These are phyloP conservation scores for Gynandropsis gynandra DNA, from an alignment of 345 rosid genomes.

Conservation along the genomic window DNA sequence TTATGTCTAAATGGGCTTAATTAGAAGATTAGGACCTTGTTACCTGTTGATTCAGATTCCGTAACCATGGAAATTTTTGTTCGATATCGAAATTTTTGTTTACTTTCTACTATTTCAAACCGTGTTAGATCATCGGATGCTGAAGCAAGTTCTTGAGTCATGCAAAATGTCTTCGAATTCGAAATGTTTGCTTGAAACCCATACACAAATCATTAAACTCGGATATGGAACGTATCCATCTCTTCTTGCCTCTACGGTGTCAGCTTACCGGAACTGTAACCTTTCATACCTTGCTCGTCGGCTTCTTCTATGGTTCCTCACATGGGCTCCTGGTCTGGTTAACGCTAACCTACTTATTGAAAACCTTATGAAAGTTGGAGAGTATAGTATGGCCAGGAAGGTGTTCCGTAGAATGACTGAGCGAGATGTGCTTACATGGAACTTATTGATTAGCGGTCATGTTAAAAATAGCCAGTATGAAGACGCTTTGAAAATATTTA, in stretches of 20 bases:
- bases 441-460: slow-evolving; percentile 63
- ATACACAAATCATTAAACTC: slow-evolving; percentile 42
- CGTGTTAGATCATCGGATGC: slow-evolving; percentile 33
- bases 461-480: slow-evolving; percentile 48
- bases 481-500: slow-evolving; percentile 43
- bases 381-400: slow-evolving; percentile 47
- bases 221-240: slow-evolving; percentile 57
- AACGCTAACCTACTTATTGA: slow-evolving; percentile 41
- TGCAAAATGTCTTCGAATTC: slow-evolving; percentile 37
- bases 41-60: background rate
- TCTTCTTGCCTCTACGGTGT: slow-evolving; percentile 37
- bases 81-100: background rate
- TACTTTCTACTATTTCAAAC: background rate
- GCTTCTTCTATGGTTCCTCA: slow-evolving; percentile 35
- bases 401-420: slow-evolving; percentile 38
- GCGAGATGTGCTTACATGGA: slow-evolving; percentile 67
- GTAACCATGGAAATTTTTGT: background rate
- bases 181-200: slow-evolving; percentile 38
- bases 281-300: slow-evolving; percentile 29
- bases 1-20: too few relatives aligned
- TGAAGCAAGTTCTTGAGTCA: slow-evolving; percentile 38
- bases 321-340: slow-evolving; percentile 29
- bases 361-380: slow-evolving; percentile 42
- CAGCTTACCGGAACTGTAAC: slow-evolving; percentile 45
- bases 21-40: background rate